phyloP scores from a whole-genome alignment of 2,329 filamentous ascomycete genomes.

The Stachybotrys echinatus region DNA sequence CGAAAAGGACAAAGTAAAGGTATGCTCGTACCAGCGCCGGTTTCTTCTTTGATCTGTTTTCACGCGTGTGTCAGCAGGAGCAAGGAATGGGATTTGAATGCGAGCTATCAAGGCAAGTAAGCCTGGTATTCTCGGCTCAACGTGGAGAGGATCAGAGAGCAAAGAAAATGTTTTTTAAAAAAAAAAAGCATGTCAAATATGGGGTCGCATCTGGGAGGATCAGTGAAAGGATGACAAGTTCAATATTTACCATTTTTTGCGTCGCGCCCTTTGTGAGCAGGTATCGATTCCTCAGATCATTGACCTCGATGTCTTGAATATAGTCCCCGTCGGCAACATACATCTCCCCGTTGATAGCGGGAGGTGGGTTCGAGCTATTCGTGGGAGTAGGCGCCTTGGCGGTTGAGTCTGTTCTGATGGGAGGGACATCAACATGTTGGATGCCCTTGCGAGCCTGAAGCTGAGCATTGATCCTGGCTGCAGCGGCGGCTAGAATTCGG shows the following conservation, averaged over 20 bases:
- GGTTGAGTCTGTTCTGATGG: conserved; percentile 55
- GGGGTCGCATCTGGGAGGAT: conserved; percentile 27
- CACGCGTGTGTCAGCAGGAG: conserved; percentile 93
- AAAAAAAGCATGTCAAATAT: conserved; percentile 18
- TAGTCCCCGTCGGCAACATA: conserved; percentile 96
- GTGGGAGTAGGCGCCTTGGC: conserved; percentile 29
- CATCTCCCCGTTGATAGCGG: conserved; percentile 75
- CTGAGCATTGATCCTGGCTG: conserved; percentile 79
- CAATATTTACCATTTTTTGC: conserved; percentile 97
- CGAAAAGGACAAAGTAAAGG: conserved; percentile 29
- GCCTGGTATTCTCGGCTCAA: conserved; percentile 59
- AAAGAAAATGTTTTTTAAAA: conserved; percentile 19
- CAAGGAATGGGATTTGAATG: conserved; percentile 62
- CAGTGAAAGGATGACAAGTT: conserved; percentile 36
- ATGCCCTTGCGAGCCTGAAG: conserved; percentile 83
- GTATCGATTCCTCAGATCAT: conserved; percentile 94
- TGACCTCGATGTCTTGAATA: conserved; percentile 98
- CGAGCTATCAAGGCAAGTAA: conserved; percentile 66
- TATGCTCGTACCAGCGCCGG: conserved; percentile 92
- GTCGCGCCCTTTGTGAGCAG: conserved; percentile 94
- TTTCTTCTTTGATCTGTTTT: conserved; percentile 98
- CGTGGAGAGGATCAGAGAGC: neutral
- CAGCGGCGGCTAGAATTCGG: conserved; percentile 65
- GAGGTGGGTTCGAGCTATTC: conserved; percentile 28
- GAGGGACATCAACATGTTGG: conserved; percentile 84